phyloP scores from a whole-genome alignment of 805 yeast species.

The Cyberlindnera euphorbiiphila region DNA sequence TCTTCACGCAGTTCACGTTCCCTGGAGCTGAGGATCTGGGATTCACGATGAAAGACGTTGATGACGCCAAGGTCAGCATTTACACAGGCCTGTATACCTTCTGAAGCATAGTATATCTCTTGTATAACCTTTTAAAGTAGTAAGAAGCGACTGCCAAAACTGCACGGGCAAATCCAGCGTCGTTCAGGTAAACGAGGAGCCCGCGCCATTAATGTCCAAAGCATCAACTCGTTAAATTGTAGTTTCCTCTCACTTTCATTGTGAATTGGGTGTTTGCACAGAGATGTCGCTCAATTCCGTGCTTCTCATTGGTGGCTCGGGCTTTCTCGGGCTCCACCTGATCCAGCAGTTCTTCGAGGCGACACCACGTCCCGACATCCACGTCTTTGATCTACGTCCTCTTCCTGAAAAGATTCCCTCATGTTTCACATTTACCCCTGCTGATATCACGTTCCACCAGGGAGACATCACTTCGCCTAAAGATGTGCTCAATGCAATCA shows the following conservation, averaged over 20 bases:
- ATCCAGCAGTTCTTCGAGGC: slow-evolving; percentile 75
- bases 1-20: slow-evolving; percentile 16
- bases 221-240: no score
- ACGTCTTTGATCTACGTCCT: slow-evolving; percentile 89
- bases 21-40: slow-evolving; percentile 21
- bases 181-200: no score
- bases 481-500: slow-evolving; percentile 65
- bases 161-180: no score
- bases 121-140: no score
- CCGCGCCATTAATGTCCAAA: no score
- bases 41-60: slow-evolving; percentile 16
- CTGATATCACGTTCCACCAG: slow-evolving; percentile 54
- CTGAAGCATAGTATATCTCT: no score
- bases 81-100: slow-evolving; percentile 15
- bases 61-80: slow-evolving; percentile 16
- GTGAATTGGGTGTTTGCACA: no score
- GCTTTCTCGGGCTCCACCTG: slow-evolving; percentile 88
- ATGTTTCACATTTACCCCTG: slow-evolving; percentile 69
- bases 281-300: slow-evolving; percentile 40
- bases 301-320: slow-evolving; percentile 91
- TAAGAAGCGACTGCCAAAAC: no score
- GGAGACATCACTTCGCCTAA: slow-evolving; percentile 81
- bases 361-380: slow-evolving; percentile 65
- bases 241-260: no score
- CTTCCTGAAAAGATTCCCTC: slow-evolving; percentile 67